Conservation (phyloP, 2,329 filamentous ascomycete genomes). For the Chaetomium sp. region DNA sequence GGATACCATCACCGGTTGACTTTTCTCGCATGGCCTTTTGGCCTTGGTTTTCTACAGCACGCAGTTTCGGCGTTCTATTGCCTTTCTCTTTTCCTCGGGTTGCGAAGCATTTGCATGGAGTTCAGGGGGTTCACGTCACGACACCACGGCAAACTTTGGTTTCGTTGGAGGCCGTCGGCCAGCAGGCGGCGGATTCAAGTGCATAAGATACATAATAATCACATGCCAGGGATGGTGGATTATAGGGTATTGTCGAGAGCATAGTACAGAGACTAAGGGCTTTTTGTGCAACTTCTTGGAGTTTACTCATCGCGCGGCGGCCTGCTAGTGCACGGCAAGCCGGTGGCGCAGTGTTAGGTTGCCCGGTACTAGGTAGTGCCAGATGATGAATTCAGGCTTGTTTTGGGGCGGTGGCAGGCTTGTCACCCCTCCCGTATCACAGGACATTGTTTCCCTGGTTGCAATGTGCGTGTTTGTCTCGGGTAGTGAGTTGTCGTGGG, state of each 20-base stretch:
- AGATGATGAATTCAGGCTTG: constrained; percentile 7
- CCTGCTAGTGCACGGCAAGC: neutral
- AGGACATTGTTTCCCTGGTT: neutral
- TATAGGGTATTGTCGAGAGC: constrained; percentile 17
- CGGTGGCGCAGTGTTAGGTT: neutral
- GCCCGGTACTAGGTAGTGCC: neutral
- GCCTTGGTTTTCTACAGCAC: neutral
- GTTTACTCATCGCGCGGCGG: neutral
- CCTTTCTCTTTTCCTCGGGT: constrained; percentile 16
- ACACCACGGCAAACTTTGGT: neutral
- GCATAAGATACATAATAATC: constrained; percentile 24
- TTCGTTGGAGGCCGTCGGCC: neutral
- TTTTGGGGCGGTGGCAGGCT: constrained; percentile 4
- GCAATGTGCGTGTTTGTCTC: neutral
- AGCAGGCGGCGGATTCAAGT: neutral
- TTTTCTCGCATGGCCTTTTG: constrained; percentile 10
- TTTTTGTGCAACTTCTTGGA: constrained; percentile 6
- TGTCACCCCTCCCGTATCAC: neutral
- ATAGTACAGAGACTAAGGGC: constrained; percentile 1
- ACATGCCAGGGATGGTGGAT: constrained; percentile 16
- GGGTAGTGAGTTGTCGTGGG: neutral
- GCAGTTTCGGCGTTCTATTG: constrained; percentile 13
- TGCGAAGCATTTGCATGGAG: constrained; percentile 29
- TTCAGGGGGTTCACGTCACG: constrained; percentile 13
- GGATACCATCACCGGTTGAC: constrained; percentile 2